Conservation (phyloP, 2,329 filamentous ascomycete species). For the Verticillium zaregamsianum region DNA sequence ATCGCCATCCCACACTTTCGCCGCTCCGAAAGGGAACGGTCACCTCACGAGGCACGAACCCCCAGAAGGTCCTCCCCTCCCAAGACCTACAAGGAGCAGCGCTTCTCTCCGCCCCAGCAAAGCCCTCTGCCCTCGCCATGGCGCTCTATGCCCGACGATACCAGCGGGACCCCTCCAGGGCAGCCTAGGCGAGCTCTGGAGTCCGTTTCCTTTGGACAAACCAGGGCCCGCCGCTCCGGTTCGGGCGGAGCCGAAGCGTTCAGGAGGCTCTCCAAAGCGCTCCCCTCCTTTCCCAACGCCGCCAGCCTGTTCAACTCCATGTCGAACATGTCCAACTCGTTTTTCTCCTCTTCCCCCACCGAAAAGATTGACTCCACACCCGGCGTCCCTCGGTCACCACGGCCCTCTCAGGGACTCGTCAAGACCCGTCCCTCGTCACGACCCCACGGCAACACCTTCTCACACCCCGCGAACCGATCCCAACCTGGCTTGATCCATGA, state of each 20-base stretch:
- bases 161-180: constrained; percentile 26
- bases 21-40: neutral
- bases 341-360: constrained; percentile 11
- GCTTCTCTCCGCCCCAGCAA: neutral
- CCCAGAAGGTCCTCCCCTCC: neutral
- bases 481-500: neutral
- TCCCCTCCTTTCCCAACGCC: constrained; percentile 42
- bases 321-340: constrained; percentile 1
- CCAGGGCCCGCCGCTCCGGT: constrained; percentile 44
- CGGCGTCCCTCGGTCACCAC: neutral
- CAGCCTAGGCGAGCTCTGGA: constrained; percentile 33
- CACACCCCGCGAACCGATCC: neutral
- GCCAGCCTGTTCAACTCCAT: constrained; percentile 12
- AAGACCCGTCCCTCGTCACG: neutral
- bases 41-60: neutral
- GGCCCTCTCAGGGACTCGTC: neutral
- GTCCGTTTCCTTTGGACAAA: constrained; percentile 38
- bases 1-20: neutral
- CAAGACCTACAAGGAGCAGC: neutral
- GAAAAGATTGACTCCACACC: constrained; percentile 4
- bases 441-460: constrained; percentile 4
- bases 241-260: constrained; percentile 55
- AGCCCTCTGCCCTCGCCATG: constrained; percentile 27
- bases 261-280: constrained; percentile 50
- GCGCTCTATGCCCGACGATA: constrained; percentile 35